Conservation (phyloP, 768 basidiomycete species). For the Lyophyllum semitale region DNA sequence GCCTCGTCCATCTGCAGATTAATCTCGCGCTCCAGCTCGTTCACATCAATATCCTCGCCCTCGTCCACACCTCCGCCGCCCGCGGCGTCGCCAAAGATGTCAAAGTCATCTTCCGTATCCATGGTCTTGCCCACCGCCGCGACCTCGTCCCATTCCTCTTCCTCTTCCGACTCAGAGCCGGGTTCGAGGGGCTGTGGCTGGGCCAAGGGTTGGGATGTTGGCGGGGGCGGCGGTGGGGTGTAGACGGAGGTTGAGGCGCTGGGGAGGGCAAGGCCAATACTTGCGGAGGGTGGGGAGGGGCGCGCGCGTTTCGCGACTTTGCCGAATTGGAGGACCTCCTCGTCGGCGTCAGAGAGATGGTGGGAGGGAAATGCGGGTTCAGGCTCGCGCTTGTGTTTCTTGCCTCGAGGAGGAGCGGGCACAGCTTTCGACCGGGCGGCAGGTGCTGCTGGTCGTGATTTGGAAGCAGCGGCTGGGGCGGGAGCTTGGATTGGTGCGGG, state of each 20-base stretch:
- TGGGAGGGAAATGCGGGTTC: constrained; percentile 13
- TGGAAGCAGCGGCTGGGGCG: constrained; percentile 1
- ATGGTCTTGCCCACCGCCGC: constrained; percentile 19
- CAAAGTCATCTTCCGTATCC: constrained; percentile 28
- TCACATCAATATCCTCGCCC: constrained; percentile 37
- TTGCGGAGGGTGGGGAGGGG: constrained; percentile 21
- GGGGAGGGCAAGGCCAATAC: constrained; percentile 42
- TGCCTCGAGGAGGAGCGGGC: constrained; percentile 13
- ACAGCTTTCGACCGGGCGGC: constrained; percentile 12
- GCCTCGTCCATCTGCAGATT: constrained; percentile 48
- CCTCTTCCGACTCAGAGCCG: constrained; percentile 40
- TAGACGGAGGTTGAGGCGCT: constrained; percentile 26
- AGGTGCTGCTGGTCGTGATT: background rate
- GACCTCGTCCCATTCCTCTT: constrained; percentile 55
- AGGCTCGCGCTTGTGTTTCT: constrained; percentile 27
- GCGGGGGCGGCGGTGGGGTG: constrained; percentile 25
- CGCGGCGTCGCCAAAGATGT: constrained; percentile 26
- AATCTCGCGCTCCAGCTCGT: constrained; percentile 39
- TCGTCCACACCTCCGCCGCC: constrained; percentile 19
- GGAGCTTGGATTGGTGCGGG: constrained; percentile 12
- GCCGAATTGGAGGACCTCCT: constrained; percentile 52
- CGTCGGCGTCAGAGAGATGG: constrained; percentile 35
- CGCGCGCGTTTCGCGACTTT: constrained; percentile 42
- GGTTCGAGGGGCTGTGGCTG: constrained; percentile 13
- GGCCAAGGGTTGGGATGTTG: constrained; percentile 20